Percentiles rank a stretch among this genome's conserved stretches.
These are phyloP conservation scores for Ilyonectria destructans DNA, from an alignment of 2,329 filamentous ascomycete genomes.

Conservation along the genomic window DNA sequence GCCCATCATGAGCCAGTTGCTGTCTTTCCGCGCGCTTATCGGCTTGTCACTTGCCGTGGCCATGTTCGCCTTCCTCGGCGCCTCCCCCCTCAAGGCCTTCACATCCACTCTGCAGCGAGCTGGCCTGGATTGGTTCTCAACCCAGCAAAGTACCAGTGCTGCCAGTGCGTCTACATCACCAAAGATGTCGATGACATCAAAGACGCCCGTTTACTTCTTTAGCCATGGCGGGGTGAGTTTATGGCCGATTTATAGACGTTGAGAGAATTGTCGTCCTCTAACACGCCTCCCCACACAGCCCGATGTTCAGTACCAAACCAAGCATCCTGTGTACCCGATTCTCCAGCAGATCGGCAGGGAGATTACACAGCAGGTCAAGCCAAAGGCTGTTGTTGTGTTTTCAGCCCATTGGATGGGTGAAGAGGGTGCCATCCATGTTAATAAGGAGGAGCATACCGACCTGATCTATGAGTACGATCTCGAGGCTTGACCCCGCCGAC, in stretches of 20 bases:
- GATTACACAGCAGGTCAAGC: constrained; percentile 80
- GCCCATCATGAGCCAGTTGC: constrained; percentile 41
- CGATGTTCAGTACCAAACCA: constrained; percentile 77
- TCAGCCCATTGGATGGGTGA: constrained; percentile 83
- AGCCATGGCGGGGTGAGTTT: constrained; percentile 65
- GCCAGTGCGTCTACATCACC: constrained; percentile 12
- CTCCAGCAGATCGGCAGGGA: constrained; percentile 78
- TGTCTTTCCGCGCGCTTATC: constrained; percentile 41
- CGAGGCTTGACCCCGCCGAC: background rate
- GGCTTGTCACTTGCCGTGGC: constrained; percentile 45
- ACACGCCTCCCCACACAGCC: constrained; percentile 58
- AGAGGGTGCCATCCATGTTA: constrained; percentile 73
- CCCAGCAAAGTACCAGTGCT: constrained; percentile 29
- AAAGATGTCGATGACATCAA: constrained; percentile 51
- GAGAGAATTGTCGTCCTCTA: background rate
- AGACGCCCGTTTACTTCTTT: constrained; percentile 65
- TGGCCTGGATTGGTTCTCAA: constrained; percentile 36
- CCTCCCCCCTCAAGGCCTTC: constrained; percentile 43
- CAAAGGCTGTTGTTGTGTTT: constrained; percentile 82
- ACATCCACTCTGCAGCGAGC: constrained; percentile 44
- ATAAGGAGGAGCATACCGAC: constrained; percentile 75
- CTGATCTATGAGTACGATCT: constrained; percentile 77
- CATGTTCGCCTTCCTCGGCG: constrained; percentile 44
- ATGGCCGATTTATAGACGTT: background rate
- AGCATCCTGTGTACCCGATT: constrained; percentile 77